phyloP scores from a whole-genome alignment of 192 early-diverging fungal species.

The Gryganskiella cystojenkinii region DNA sequence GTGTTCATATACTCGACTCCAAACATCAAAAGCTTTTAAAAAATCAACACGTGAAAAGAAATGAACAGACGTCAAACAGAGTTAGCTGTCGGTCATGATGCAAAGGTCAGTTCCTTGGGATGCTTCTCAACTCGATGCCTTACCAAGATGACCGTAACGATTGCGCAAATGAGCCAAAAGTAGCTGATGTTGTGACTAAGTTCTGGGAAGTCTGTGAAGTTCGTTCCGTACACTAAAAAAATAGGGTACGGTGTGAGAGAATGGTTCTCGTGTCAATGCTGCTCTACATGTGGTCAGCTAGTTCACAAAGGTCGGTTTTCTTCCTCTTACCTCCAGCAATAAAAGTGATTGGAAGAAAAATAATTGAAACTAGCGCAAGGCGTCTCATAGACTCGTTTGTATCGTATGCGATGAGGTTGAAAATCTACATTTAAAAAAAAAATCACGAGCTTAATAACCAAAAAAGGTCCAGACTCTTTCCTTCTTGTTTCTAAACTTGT shows the following conservation, averaged over 20 bases:
- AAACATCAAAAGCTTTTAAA: no score
- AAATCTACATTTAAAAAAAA: slow-evolving; percentile 33
- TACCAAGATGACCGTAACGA: slow-evolving; percentile 37
- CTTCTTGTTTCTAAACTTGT: background rate
- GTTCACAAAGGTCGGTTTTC: background rate
- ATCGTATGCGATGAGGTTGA: slow-evolving; percentile 59
- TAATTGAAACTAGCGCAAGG: slow-evolving; percentile 47
- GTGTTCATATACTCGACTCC: no score
- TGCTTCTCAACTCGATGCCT: background rate
- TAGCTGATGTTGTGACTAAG: slow-evolving; percentile 39
- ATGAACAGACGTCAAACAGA: no score
- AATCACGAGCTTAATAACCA: background rate
- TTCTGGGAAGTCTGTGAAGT: slow-evolving; percentile 59
- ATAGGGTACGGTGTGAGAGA: background rate
- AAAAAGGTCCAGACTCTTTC: no score
- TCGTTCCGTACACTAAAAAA: slow-evolving; percentile 58
- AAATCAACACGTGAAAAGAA: no score
- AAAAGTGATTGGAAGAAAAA: slow-evolving; percentile 68
- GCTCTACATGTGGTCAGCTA: background rate
- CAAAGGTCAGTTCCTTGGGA: no score
- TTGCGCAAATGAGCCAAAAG: slow-evolving; percentile 50
- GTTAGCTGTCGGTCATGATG: no score
- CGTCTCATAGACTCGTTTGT: slow-evolving; percentile 57
- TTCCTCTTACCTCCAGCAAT: slow-evolving; percentile 57
- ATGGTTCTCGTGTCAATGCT: no score